Base-by-base conservation (phyloP, 1,284 basidiomycete genomes). In the Leccinum fuscescens region DNA sequence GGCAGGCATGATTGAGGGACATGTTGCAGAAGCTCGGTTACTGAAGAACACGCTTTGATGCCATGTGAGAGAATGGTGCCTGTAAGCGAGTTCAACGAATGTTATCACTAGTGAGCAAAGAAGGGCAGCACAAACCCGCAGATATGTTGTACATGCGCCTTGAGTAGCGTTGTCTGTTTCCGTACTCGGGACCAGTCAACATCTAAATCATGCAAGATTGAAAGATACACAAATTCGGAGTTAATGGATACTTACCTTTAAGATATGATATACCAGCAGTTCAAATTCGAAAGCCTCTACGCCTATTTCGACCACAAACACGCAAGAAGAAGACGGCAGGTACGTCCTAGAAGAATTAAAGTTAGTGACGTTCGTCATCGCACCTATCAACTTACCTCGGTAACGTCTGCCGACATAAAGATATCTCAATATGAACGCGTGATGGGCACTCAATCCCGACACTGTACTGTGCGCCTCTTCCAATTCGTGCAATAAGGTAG, bases 211-310 rank as follows among this genome's bases (percentile, higher is more conserved):
- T 22, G 27, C 17, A 49, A 52, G 31, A 27, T 67, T 37, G 57
- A 55, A 39, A 31, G 22, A 29, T 22, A 20, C 22, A 14, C 12
- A 22, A 6, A 15, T 33, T 24, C 31, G 15, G 29, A 55, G 33
- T 51, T 35, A 22, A 53, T 20, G 6, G 37, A 24, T 3, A 66
- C 78, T 60, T 58, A 88, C 92, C 79, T 88, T 89, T 75, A 94
- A 86, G 55, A 94, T 85, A 70, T 93, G 86, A 72, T 86, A 92
- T 72, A 94, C 86, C 42, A 98, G 74, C 3, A 94, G 74, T 67
- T 96, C 93, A 35, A 95, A 85, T 70, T 97, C 94, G 51, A 95
- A 79, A 1, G 88, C 85, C 67, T 94, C 93, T 1, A 93, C 88
- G 63, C 93, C 87, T 50, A 95, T 82, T 64, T 86, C 33, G 12